Base-by-base conservation (phyloP, 371 early-diverging fungal species). In the Zychaea mexicana region DNA sequence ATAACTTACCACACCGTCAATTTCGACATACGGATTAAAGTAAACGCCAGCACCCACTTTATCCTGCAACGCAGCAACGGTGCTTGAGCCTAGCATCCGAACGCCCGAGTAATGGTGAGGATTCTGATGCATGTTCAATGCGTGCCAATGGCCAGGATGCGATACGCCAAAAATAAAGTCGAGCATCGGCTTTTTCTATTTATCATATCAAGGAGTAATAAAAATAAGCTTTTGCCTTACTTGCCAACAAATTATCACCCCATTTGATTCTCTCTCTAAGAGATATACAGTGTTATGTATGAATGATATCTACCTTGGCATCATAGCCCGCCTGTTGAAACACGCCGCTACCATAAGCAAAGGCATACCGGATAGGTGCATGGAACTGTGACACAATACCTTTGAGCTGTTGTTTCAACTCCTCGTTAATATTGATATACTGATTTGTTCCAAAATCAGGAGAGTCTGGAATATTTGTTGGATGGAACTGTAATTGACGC, bases 121-220 rank as follows among this genome's bases (percentile, higher is more conserved):
- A 71, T 97, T 87, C 71, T 96, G 95, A 28, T 90, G 85, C 36
- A 97, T 82, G 74, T 98, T 98, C 58, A 96, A 83, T 32, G 92
- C 92, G 67, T 98, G 99, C 98, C 98, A 98, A 73, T 96, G 96
- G 64, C 90, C 90, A 21, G 98, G 91, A 74, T 97, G 95, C n/a
- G 92, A 88, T 19, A 98, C 99, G 19, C 91, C 98, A 82, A 98
- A 95, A 24, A 98, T 89, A 60, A 96, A 88, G 73, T 98, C 99
- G 1, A 97, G 86, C 94, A 96, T 94, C 0, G 91, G 89, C 62
- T 89, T 85, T 76, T 82, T 72, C 76, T 74, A 52, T 27, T 32
- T 13, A 58, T 36, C 33, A 42, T 42, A 12, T 42, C 13, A 42
- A 42, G n/a, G 8, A 33, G 33, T 33, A 33, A 12, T 33, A 33